Evolutionary conservation across 2,329 filamentous ascomycete genomes (phyloP), one percentile per base, ranked within the genome.

Genomic region (Corinectria fuckeliana): DNA sequence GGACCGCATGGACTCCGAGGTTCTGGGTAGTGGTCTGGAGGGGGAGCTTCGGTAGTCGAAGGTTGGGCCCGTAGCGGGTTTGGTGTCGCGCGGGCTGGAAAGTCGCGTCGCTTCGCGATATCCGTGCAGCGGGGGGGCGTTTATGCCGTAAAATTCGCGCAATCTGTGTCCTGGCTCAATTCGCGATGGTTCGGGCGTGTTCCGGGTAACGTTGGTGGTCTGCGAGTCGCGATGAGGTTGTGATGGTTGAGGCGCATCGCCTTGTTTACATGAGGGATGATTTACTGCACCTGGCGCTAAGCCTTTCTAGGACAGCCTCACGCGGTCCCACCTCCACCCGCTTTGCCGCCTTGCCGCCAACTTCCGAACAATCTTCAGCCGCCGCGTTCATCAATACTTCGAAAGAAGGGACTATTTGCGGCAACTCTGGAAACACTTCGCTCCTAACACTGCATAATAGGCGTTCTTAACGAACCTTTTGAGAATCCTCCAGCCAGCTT

Each of bases 221-320:
- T 63, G 54, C 59, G 59, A 56, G 67, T 71, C 67, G 69, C 68
- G 69, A 69, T 50, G 60, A 65, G 62, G 60, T 63, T 63, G 65
- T 67, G 61, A 59, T 67, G 55, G 64, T 61, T 62, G 63, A 63
- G 61, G 62, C 68, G 67, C 68, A 70, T 71, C 56, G 52, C 50
- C 68, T 69, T 70, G 68, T 70, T 70, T 71, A 71, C 69, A 71
- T 70, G 62, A 67, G 63, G 52, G 59, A 65, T 61, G 62, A 66
- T 62, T 69, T 66, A 66, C 58, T 56, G 55, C 34, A 20, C 28
- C n/a, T 2, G 3, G 13, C 64, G 59, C 69, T 71, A 71, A 42
- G 16, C 69, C 62, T 30, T 11, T 61, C 61, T 49, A 5, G 54
- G 66, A 6, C 13, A 28, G 3, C n/a, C 18, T 50, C 45, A 53